Evolutionary conservation across 2,329 filamentous ascomycete genomes (phyloP).

Genomic region (Fusarium kyushuense): DNA sequence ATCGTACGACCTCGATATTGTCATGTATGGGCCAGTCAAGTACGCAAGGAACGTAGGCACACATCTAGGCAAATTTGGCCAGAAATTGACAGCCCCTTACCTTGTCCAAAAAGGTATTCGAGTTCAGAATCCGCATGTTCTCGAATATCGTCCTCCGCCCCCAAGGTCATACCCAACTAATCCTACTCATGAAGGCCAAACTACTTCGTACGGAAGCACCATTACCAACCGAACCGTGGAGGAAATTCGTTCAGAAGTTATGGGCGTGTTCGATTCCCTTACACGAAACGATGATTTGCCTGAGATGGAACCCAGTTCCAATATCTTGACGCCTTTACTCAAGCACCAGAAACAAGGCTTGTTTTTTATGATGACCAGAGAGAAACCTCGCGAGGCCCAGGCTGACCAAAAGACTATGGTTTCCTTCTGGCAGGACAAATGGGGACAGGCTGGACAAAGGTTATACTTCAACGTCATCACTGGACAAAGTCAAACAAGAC

Average conservation of each 20-base stretch:
- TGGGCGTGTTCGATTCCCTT: conserved; percentile 88
- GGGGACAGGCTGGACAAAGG: conserved; percentile 62
- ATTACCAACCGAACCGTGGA: conserved; percentile 75
- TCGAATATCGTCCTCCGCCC: conserved; percentile 59
- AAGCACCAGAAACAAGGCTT: conserved; percentile 92
- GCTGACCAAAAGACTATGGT: conserved; percentile 71
- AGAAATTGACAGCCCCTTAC: conserved; percentile 75
- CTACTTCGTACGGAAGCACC: conserved; percentile 45
- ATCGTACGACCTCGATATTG: conserved; percentile 74
- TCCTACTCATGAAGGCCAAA: conserved; percentile 43
- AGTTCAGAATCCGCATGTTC: conserved; percentile 81
- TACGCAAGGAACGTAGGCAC: conserved; percentile 74
- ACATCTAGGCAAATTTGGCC: conserved; percentile 70
- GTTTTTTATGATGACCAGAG: conserved; percentile 84
- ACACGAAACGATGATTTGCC: conserved; percentile 80
- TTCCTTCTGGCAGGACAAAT: conserved; percentile 80
- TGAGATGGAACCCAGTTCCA: conserved; percentile 72
- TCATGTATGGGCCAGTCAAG: conserved; percentile 81
- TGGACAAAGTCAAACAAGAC: conserved; percentile 69
- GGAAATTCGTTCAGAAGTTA: conserved; percentile 86
- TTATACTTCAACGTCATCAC: conserved; percentile 89
- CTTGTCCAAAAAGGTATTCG: conserved; percentile 75
- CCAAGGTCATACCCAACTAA: conserved; percentile 50
- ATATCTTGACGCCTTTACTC: conserved; percentile 76
- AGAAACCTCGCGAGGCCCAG: conserved; percentile 72